These are phyloP conservation scores for Phytopythium chamaehyphon DNA, from an alignment of 352 stramenopile genomes.

Conservation along the genomic window DNA sequence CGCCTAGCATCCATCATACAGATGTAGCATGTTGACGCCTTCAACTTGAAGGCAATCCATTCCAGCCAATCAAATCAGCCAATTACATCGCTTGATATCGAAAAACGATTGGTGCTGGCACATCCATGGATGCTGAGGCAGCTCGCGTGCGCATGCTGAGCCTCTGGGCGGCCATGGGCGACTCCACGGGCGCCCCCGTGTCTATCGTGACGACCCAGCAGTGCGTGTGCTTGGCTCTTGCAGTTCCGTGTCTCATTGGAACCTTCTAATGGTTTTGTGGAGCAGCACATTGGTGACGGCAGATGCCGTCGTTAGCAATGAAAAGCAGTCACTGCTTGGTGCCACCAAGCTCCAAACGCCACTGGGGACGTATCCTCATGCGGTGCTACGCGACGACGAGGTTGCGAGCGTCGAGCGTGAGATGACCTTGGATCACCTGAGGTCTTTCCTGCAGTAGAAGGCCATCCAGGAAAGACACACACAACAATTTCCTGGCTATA, in stretches of 20 bases:
- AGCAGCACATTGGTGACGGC: conserved; percentile 46
- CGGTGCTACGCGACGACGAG: conserved; percentile 52
- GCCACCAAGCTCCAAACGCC: conserved; percentile 52
- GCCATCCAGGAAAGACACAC: too few relatives aligned
- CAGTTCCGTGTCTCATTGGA: neutral
- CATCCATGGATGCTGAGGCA: conserved; percentile 33
- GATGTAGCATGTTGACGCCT: neutral
- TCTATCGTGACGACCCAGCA: conserved; percentile 52
- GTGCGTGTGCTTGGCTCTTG: conserved; percentile 14
- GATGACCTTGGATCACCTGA: conserved; percentile 28
- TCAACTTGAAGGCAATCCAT: neutral
- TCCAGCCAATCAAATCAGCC: neutral
- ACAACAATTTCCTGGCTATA: too few relatives aligned
- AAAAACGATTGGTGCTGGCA: neutral
- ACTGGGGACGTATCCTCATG: conserved; percentile 57
- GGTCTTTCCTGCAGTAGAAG: conserved; percentile 9
- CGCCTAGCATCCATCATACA: too few relatives aligned
- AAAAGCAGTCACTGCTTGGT: conserved; percentile 62
- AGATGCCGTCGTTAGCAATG: conserved; percentile 38
- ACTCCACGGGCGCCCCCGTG: conserved; percentile 9
- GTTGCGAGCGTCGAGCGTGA: conserved; percentile 39
- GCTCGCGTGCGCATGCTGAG: conserved; percentile 50
- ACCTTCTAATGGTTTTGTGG: neutral
- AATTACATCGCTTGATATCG: neutral
- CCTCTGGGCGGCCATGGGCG: conserved; percentile 37